A percentile compares a stretch with the other conserved stretches of the same genome.
These are phyloP conservation scores for Toxoplasma gondii DNA, from an alignment of 169 alveolate genomes.

Conservation along the genomic window DNA sequence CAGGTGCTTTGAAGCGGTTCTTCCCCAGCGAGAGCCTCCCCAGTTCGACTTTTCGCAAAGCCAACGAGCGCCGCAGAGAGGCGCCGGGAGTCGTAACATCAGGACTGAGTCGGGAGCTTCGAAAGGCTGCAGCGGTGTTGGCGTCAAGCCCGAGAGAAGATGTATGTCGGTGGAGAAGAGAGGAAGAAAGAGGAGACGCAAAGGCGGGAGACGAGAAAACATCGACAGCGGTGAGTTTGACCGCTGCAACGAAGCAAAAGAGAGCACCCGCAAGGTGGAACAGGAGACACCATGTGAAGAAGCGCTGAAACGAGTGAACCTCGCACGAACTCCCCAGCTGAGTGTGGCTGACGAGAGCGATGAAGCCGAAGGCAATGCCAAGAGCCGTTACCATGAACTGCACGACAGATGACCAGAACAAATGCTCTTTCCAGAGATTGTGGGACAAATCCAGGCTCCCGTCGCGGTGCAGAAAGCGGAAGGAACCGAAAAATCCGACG, in stretches of 20 bases:
- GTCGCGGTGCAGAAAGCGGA: conserved; percentile 24
- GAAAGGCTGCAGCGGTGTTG: too few species aligned
- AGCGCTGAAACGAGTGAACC: background rate
- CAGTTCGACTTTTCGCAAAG: too few species aligned
- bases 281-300: conserved; percentile 30
- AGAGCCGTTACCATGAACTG: background rate
- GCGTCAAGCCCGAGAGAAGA: too few species aligned
- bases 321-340: background rate
- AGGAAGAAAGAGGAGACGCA: background rate
- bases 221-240: background rate
- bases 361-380: background rate
- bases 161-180: background rate
- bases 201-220: background rate
- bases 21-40: too few species aligned
- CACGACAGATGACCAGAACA: background rate
- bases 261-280: conserved; percentile 15
- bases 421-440: conserved; percentile 26
- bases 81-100: too few species aligned
- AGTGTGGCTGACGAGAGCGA: background rate
- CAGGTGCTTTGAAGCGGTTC: too few species aligned
- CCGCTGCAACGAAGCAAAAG: background rate
- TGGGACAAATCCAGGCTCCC: background rate
- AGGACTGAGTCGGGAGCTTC: too few species aligned
- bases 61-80: too few species aligned
- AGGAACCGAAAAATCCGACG: conserved; percentile 28